phyloP scores from a whole-genome alignment of 345 rosid species.

The Brassica rapa region DNA sequence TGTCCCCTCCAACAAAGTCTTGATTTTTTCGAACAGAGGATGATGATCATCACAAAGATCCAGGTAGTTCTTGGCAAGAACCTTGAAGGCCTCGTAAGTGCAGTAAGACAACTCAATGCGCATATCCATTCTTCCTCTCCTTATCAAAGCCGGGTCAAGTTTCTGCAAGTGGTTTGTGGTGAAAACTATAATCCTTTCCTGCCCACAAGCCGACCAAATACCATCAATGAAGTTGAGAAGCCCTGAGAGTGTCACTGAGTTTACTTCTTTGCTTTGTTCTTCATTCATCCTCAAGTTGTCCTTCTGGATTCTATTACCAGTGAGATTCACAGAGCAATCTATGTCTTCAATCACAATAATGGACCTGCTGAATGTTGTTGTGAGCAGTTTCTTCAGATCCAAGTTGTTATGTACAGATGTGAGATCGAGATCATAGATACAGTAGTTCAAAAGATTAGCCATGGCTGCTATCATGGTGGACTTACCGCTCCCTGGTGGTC shows the following conservation, averaged over 20 bases:
- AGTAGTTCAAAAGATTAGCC: not conserved
- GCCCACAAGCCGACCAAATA: not conserved
- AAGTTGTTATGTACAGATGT: not conserved
- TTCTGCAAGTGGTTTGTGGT: not conserved
- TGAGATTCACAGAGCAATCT: not conserved
- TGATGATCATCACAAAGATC: not conserved
- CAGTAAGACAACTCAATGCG: not conserved
- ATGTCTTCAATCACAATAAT: not conserved
- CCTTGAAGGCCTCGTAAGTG: not conserved
- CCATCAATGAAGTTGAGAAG: not conserved
- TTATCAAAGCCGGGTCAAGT: not conserved
- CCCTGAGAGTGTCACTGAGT: not conserved
- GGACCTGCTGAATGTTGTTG: not conserved
- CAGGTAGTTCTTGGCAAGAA: not conserved
- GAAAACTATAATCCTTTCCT: not conserved
- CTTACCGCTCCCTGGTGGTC: not conserved
- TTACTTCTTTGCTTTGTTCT: not conserved
- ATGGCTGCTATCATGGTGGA: not conserved
- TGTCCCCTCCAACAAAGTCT: not conserved
- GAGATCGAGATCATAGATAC: not conserved
- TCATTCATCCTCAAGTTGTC: not conserved
- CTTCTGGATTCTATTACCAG: not conserved
- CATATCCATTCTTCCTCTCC: slow-evolving; percentile 1
- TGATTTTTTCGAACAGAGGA: not conserved
- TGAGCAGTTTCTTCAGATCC: not conserved